Evolutionary conservation across 768 basidiomycete genomes (phyloP).

Genomic region (Pisolithus microcarpus): DNA sequence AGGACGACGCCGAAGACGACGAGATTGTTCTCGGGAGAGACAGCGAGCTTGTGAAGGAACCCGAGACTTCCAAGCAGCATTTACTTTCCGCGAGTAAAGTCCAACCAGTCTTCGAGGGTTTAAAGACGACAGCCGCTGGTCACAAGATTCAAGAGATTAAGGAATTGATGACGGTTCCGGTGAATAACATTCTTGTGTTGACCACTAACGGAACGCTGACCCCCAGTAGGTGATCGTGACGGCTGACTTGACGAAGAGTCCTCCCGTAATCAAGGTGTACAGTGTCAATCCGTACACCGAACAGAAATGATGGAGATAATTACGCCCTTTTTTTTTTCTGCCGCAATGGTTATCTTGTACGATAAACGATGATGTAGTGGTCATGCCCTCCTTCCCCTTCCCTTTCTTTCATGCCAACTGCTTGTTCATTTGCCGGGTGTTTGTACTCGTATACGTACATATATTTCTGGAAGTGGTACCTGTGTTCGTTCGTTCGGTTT

Average conservation of each 20-base stretch:
- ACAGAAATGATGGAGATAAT: constrained; percentile 36
- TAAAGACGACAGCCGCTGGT: constrained; percentile 63
- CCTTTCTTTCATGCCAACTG: constrained; percentile 26
- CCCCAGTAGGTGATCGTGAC: constrained; percentile 80
- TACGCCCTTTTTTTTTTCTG: background rate
- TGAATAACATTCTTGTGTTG: constrained; percentile 33
- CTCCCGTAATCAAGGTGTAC: constrained; percentile 95
- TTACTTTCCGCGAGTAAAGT: constrained; percentile 68
- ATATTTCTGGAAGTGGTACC: constrained; percentile 11
- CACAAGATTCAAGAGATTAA: constrained; percentile 94
- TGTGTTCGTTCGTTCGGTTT: constrained; percentile 9
- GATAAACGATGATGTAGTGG: constrained; percentile 21
- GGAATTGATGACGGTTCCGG: constrained; percentile 90
- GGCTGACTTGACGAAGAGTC: constrained; percentile 91
- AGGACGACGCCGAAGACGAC: constrained; percentile 75
- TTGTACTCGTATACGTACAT: constrained; percentile 24
- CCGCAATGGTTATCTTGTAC: constrained; percentile 20
- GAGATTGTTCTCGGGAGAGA: constrained; percentile 73
- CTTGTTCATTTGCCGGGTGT: constrained; percentile 19
- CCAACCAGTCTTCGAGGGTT: constrained; percentile 76
- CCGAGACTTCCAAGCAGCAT: constrained; percentile 73
- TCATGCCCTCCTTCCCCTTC: constrained; percentile 23
- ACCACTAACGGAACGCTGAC: constrained; percentile 4
- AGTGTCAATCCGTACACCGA: constrained; percentile 88
- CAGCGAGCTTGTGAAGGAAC: constrained; percentile 30